Evolutionary conservation across 345 rosid genomes (phyloP), one percentile per base, ranked within the genome.

Genomic region (Orychophragmus violaceus): DNA sequence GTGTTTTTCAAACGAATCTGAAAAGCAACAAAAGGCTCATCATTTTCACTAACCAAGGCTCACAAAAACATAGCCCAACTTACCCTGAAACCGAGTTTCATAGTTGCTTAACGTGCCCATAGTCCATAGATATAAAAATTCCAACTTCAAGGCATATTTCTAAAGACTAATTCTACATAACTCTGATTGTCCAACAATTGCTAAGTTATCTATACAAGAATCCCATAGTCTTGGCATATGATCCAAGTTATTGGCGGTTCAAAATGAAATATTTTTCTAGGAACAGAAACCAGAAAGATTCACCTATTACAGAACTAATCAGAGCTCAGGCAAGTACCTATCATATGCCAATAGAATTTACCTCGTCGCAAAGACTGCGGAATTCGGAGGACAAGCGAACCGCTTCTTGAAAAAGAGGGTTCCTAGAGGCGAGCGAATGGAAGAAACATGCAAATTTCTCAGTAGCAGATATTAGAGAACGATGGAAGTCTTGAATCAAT

Each of bases 1-100:
- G 46, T 18, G 71, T 73, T 82, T 78, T 76, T 76, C 70, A 72
- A 58, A 51, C 79, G 81, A 76, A 78, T 64, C 90, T 88, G 82
- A 37, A 23, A 52, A 5, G 1, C 16, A 66, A 39, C 35, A 41
- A 42, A 59, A 66, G 21, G 8, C 27, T 42, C 30, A 11, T 27
- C 70, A 55, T 41, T 24, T 50, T 50, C 4, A 23, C 18, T 13
- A 66, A 32, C 9, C 18, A 14, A 10, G 32, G 8, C 23, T n/a
- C 13, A 37, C 52, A 22, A 10, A 46, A 36, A 39, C 33, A 35
- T 59, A 14, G 8, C 35, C 16, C 3, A 0, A 8, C 21, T 30
- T 29, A 61, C 54, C 24, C n/a, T 22, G 10, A 51, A 44, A 45
- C 23, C 12, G 30, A 54, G 50, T 22, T 54, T 44, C 50, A 48